phyloP scores from a whole-genome alignment of 257 asterid genomes.

The Prunella vulgaris region DNA sequence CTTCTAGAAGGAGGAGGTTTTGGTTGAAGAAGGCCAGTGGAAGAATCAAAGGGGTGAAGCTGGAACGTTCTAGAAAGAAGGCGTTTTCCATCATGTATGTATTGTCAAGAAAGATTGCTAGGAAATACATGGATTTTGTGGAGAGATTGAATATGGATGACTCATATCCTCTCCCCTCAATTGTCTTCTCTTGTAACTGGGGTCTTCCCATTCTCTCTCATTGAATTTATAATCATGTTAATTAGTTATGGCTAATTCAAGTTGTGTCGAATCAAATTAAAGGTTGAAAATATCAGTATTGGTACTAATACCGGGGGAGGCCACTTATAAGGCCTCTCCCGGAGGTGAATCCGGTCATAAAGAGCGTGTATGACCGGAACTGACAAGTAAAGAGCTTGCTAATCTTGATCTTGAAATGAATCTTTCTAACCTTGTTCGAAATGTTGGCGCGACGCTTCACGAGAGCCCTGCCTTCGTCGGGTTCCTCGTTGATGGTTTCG shows the following conservation, averaged over 20 bases:
- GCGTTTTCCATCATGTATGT: constrained; percentile 39
- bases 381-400: constrained; percentile 33
- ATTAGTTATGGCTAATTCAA: too few species aligned
- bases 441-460: constrained; percentile 4
- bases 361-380: constrained; percentile 49
- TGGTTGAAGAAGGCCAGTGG: constrained; percentile 43
- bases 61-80: constrained; percentile 44
- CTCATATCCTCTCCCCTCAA: constrained; percentile 1
- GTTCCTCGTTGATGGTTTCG: constrained; percentile 59
- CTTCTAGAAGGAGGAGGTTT: constrained; percentile 26
- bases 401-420: constrained; percentile 38
- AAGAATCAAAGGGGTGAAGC: constrained; percentile 46
- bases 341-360: constrained; percentile 56
- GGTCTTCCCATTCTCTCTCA: constrained; percentile 73
- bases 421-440: constrained; percentile 38
- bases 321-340: constrained; percentile 51
- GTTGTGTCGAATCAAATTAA: not conserved
- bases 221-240: too few species aligned
- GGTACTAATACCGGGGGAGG: constrained; percentile 17
- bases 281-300: not conserved
- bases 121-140: constrained; percentile 31
- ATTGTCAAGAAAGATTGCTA: constrained; percentile 51
- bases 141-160: constrained; percentile 47
- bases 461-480: constrained; percentile 34
- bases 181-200: constrained; percentile 54